A percentile compares a stretch with the other conserved stretches of the same genome.
Evolutionary conservation across 805 yeast genomes (phyloP).

Genomic region (Starmerella vitae): DNA sequence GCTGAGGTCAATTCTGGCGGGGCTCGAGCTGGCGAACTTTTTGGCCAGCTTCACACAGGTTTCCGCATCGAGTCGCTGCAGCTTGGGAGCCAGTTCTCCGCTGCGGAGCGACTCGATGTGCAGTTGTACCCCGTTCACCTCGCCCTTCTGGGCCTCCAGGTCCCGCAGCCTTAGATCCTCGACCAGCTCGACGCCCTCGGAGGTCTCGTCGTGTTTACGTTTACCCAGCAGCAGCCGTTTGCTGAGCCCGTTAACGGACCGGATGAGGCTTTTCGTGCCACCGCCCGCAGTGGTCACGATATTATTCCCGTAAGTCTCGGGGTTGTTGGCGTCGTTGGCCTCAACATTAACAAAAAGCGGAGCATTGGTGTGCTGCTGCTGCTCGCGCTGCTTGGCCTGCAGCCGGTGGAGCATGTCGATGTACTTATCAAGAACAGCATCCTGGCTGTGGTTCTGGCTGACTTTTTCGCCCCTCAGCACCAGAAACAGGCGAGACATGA

Average conservation of each 20-base stretch:
- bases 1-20: conserved; percentile 48
- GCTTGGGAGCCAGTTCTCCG: not conserved
- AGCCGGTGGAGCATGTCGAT: conserved; percentile 54
- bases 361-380: conserved; percentile 32
- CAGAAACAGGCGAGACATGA: conserved; percentile 77
- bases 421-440: conserved; percentile 72
- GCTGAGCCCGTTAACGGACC: conserved; percentile 80
- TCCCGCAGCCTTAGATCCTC: conserved; percentile 23
- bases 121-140: conserved; percentile 9
- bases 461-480: conserved; percentile 80
- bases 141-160: conserved; percentile 14
- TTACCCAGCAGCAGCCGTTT: conserved; percentile 56
- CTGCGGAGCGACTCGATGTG: conserved; percentile 1
- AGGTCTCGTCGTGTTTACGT: conserved; percentile 21
- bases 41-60: not conserved
- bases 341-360: conserved; percentile 56
- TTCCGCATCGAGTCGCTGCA: not conserved
- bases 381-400: conserved; percentile 30
- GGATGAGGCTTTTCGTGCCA: conserved; percentile 49
- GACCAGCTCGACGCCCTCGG: conserved; percentile 28
- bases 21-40: not conserved
- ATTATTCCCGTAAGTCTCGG: conserved; percentile 61
- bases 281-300: conserved; percentile 42
- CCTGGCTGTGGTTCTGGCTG: conserved; percentile 64
- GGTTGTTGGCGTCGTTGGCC: conserved; percentile 71